phyloP scores from a whole-genome alignment of 768 basidiomycete species.

The Podaxis sp. region DNA sequence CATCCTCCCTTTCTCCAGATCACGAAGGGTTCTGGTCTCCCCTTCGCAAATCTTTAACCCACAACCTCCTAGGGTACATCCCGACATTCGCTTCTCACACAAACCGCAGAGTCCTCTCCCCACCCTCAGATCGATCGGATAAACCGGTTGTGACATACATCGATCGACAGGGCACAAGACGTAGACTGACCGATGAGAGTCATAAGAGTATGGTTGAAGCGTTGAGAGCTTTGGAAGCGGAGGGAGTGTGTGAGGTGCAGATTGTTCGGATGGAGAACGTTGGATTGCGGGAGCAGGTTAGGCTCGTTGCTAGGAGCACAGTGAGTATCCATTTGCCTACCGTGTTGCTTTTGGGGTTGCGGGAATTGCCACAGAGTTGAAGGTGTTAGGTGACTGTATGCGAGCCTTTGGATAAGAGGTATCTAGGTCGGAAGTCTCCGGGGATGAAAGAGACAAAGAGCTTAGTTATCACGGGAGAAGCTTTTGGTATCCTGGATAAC shows the following conservation, averaged over 20 bases:
- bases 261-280: constrained; percentile 20
- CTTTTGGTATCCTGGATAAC: neutral
- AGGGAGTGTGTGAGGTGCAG: constrained; percentile 19
- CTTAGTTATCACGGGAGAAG: neutral
- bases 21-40: constrained; percentile 29
- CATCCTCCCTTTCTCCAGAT: neutral
- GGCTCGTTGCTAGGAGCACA: constrained; percentile 18
- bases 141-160: constrained; percentile 49
- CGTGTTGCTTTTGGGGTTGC: neutral
- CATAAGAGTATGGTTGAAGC: constrained; percentile 20
- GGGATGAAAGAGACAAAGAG: neutral
- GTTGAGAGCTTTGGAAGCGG: constrained; percentile 17
- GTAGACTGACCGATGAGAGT: constrained; percentile 18
- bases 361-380: neutral
- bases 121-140: constrained; percentile 3
- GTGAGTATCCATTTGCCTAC: constrained; percentile 13
- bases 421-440: neutral
- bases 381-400: neutral
- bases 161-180: constrained; percentile 42
- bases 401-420: neutral
- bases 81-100: constrained; percentile 16
- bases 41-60: constrained; percentile 24
- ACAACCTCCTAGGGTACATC: constrained; percentile 28
- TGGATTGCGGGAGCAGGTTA: constrained; percentile 18
- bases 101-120: constrained; percentile 13